Evolutionary conservation across 2,329 filamentous ascomycete genomes (phyloP).

Genomic region (Talaromyces sp.): DNA sequence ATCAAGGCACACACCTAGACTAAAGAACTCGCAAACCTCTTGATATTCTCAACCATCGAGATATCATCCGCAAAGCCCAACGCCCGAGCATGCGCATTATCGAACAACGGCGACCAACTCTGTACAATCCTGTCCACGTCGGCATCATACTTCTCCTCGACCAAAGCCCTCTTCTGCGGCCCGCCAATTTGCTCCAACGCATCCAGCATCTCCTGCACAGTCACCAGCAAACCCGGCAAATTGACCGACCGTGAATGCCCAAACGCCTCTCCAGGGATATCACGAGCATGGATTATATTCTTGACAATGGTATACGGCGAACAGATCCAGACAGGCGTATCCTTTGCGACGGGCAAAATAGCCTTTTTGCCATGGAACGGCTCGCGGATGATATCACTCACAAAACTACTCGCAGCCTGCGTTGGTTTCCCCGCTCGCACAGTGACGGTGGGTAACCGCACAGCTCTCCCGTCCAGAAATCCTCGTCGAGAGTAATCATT

Average conservation of each 20-base stretch:
- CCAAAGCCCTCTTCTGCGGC: slow-evolving; percentile 50
- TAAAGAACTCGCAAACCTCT: slow-evolving; percentile 36
- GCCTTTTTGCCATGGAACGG: slow-evolving; percentile 50
- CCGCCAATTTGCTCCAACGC: slow-evolving; percentile 55
- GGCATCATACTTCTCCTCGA: slow-evolving; percentile 55
- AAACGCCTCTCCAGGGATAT: slow-evolving; percentile 50
- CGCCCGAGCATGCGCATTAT: slow-evolving; percentile 50
- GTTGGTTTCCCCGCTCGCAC: slow-evolving; percentile 51
- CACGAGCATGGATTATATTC: slow-evolving; percentile 53
- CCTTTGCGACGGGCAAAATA: slow-evolving; percentile 49
- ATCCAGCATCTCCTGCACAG: slow-evolving; percentile 59
- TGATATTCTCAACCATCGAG: slow-evolving; percentile 40
- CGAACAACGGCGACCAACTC: slow-evolving; percentile 58
- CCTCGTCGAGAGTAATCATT: slow-evolving; percentile 53
- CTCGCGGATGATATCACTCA: slow-evolving; percentile 53
- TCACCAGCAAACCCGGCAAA: slow-evolving; percentile 55
- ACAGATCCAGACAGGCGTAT: slow-evolving; percentile 56
- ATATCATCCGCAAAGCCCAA: slow-evolving; percentile 47
- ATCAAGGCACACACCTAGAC: neutral
- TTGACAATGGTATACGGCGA: slow-evolving; percentile 53
- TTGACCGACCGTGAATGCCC: slow-evolving; percentile 52
- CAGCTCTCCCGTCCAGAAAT: slow-evolving; percentile 45
- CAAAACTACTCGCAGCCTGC: slow-evolving; percentile 51
- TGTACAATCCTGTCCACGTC: slow-evolving; percentile 56
- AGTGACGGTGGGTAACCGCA: slow-evolving; percentile 51